phyloP scores from a whole-genome alignment of 2,329 filamentous ascomycete species.

The Talaromyces sp. region DNA sequence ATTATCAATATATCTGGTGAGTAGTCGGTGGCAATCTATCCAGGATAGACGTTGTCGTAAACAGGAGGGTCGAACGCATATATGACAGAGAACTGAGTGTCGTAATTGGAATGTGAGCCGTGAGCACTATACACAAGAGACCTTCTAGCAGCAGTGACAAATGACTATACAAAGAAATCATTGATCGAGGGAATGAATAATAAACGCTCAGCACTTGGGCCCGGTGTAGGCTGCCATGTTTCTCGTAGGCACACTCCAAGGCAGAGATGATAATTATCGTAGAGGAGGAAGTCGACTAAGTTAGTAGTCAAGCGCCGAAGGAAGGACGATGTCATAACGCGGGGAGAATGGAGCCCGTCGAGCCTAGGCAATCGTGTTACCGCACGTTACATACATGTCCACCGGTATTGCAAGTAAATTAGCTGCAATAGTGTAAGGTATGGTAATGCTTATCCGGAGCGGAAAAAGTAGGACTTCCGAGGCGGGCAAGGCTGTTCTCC shows the following conservation, averaged over 20 bases:
- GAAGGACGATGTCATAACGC: slow-evolving; percentile 15
- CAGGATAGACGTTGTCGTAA: neutral
- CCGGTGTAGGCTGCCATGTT: slow-evolving; percentile 4
- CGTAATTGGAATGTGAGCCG: neutral
- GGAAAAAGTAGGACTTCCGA: neutral
- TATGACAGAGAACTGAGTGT: neutral
- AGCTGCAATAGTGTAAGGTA: neutral
- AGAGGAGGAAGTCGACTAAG: neutral
- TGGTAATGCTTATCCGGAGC: slow-evolving; percentile 8
- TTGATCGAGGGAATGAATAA: neutral
- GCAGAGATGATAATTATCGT: neutral
- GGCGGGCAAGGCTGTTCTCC: neutral
- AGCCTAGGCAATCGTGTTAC: slow-evolving; percentile 17
- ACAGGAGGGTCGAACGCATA: neutral
- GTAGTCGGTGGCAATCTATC: neutral
- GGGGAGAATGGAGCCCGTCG: slow-evolving; percentile 2
- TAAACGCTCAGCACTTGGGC: neutral
- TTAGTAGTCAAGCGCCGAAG: neutral
- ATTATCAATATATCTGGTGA: neutral
- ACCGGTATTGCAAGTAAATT: neutral
- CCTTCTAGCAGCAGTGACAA: neutral
- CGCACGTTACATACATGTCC: neutral
- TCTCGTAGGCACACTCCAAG: neutral
- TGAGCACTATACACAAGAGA: neutral
- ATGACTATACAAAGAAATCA: too few relatives aligned